Evolutionary conservation across 306 rosid species (phyloP).

Genomic region (Cicer judaicum): DNA sequence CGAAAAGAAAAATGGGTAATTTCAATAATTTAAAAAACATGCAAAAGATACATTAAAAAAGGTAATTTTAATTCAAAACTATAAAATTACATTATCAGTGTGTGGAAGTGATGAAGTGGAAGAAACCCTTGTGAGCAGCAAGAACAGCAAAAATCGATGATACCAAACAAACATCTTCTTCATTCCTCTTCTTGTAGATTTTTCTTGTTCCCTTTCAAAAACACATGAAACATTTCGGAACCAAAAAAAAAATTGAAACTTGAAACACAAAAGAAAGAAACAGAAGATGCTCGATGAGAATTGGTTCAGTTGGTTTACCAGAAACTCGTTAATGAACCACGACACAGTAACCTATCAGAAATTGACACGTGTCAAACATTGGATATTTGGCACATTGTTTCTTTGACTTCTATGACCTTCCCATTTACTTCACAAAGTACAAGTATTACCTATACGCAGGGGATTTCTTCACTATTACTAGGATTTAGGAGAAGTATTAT

Average conservation of each 20-base stretch:
- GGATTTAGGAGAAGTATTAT: too few relatives aligned
- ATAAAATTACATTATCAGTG: slow-evolving; percentile 39
- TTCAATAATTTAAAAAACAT: background rate
- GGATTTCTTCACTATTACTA: too few relatives aligned
- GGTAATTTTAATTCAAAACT: background rate
- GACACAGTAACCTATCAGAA: slow-evolving; percentile 36
- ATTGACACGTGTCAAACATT: slow-evolving; percentile 37
- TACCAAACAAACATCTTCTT: slow-evolving; percentile 37
- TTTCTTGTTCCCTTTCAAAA: slow-evolving; percentile 16
- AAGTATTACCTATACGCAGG: too few relatives aligned
- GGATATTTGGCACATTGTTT: background rate
- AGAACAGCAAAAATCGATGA: slow-evolving; percentile 45
- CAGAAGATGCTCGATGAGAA: slow-evolving; percentile 33
- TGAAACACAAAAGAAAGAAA: background rate
- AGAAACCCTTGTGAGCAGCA: slow-evolving; percentile 51
- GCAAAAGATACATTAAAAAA: background rate
- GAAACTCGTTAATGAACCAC: slow-evolving; percentile 38
- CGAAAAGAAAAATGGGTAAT: background rate
- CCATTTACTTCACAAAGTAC: too few relatives aligned
- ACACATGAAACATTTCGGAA: slow-evolving; percentile 41
- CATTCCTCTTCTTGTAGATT: slow-evolving; percentile 37
- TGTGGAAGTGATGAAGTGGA: slow-evolving; percentile 31
- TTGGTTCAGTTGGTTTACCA: slow-evolving; percentile 12
- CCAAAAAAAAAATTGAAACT: background rate
- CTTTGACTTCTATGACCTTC: slow-evolving; percentile 22